A percentile compares a stretch with the other conserved stretches of the same genome.
Conservation (phyloP, 2,329 filamentous ascomycete genomes). For the Alternaria incomplexa region DNA sequence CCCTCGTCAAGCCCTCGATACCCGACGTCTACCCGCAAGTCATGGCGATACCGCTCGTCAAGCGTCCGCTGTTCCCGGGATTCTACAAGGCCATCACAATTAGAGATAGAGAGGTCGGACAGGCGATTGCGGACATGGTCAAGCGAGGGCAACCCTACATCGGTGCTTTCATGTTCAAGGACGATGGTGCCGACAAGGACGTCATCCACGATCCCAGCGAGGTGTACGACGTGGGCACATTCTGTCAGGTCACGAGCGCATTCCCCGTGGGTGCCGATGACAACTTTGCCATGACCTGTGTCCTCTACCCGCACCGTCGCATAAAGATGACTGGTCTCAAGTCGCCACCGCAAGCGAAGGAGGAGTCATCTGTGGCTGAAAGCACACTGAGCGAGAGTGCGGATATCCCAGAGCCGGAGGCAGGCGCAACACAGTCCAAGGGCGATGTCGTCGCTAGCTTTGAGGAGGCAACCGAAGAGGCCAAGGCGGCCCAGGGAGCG, state of each 20-base stretch:
- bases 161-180: constrained; percentile 95
- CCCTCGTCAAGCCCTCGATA: constrained; percentile 84
- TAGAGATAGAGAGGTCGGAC: constrained; percentile 86
- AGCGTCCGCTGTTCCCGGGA: constrained; percentile 91
- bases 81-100: constrained; percentile 99
- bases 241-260: constrained; percentile 95
- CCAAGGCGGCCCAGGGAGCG: constrained; percentile 59
- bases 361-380: constrained; percentile 39
- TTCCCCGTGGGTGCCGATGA: constrained; percentile 85
- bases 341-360: constrained; percentile 61
- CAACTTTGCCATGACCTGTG: constrained; percentile 84
- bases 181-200: constrained; percentile 92
- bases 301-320: constrained; percentile 92
- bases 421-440: constrained; percentile 54
- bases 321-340: constrained; percentile 88
- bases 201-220: constrained; percentile 89
- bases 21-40: constrained; percentile 98
- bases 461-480: constrained; percentile 76
- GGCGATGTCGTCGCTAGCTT: constrained; percentile 97
- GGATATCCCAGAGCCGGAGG: constrained; percentile 55
- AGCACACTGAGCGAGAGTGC: constrained; percentile 50
- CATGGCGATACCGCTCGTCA: constrained; percentile 94
- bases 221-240: constrained; percentile 94
- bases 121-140: constrained; percentile 94
- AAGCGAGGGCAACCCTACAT: constrained; percentile 97